Base-by-base conservation (phyloP, 192 early-diverging fungal species). In the Chytriomyces confervae region DNA sequence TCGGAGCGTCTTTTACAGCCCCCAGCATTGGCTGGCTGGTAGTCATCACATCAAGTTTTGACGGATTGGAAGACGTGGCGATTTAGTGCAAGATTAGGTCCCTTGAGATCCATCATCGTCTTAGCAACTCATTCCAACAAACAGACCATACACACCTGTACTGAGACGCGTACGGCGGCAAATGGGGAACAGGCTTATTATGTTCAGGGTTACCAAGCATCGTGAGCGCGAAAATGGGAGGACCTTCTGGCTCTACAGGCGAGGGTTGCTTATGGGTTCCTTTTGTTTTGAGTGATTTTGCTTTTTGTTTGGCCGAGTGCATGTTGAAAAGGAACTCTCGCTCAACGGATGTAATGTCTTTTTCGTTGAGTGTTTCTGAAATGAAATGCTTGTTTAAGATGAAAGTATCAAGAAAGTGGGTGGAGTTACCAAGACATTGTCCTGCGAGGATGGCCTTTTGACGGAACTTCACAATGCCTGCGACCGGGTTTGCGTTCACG, bases 291-390 rank as follows among this genome's bases (percentile, higher is more conserved):
- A n/a, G 23, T 36, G 51, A 23, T 57, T 72, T 81, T 7, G 80
- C 60, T 23, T 69, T 60, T 0, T 63, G 67, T 16, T 72, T 60
- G 24, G 79, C 79, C 7, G 70, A 57, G 2, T 79, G 61, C 82
- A 84, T 84, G 70, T 82, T 82, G 24, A 73, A 50, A 9, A 79
- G 48, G 62, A 84, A 87, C 7, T 78, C 80, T 20, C 85, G 80
- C 65, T 88, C 87, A 16, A 81, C 72, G 5, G 72, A 48, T 0
- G 80, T 50, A 51, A 88, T 86, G 18, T 72, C 74, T 51, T 88
- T 88, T 50, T 82, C 84, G 71, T 86, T 86, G 51, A 88, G 69
- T 36, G 57, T 51, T 48, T 71, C 82, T 73, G 69, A 50, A 6
- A 72, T 75, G 24, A 69, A 24, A 5, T n/a, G 24, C 44, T 69